A percentile compares a stretch with the other conserved stretches of the same genome.
These are phyloP conservation scores for Fusarium burgessii DNA, from an alignment of 2,329 filamentous ascomycete genomes.

Conservation along the genomic window DNA sequence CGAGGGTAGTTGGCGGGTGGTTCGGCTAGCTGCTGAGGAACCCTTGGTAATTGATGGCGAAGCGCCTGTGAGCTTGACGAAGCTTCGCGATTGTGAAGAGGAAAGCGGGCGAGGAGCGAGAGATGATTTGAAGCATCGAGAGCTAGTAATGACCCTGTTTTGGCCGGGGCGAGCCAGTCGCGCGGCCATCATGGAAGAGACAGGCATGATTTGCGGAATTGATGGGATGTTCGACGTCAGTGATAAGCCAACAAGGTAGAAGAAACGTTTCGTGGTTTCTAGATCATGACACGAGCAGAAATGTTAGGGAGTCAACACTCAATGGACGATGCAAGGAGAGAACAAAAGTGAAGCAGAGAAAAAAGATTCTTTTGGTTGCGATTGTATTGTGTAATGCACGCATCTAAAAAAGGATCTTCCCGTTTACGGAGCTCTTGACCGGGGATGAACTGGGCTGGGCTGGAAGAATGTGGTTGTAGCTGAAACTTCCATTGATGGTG, in stretches of 20 bases:
- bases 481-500: neutral
- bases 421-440: slow-evolving; percentile 31
- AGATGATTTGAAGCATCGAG: slow-evolving; percentile 28
- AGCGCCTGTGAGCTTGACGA: slow-evolving; percentile 38
- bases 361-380: neutral
- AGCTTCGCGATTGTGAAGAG: slow-evolving; percentile 33
- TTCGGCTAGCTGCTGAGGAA: slow-evolving; percentile 9
- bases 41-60: slow-evolving; percentile 26
- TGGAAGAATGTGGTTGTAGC: slow-evolving; percentile 3
- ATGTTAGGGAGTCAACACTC: slow-evolving; percentile 11
- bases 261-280: slow-evolving; percentile 6
- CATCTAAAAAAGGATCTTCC: slow-evolving; percentile 23
- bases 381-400: slow-evolving; percentile 31
- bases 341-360: slow-evolving; percentile 1
- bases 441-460: slow-evolving; percentile 9
- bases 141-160: slow-evolving; percentile 18
- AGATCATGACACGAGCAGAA: slow-evolving; percentile 27
- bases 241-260: neutral
- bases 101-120: slow-evolving; percentile 23
- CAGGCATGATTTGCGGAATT: slow-evolving; percentile 34
- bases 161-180: slow-evolving; percentile 42
- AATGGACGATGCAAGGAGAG: slow-evolving; percentile 15
- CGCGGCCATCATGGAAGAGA: slow-evolving; percentile 41
- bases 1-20: slow-evolving; percentile 30
- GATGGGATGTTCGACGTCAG: slow-evolving; percentile 9